Evolutionary conservation across 306 rosid species (phyloP).

Genomic region (Cicer judaicum): DNA sequence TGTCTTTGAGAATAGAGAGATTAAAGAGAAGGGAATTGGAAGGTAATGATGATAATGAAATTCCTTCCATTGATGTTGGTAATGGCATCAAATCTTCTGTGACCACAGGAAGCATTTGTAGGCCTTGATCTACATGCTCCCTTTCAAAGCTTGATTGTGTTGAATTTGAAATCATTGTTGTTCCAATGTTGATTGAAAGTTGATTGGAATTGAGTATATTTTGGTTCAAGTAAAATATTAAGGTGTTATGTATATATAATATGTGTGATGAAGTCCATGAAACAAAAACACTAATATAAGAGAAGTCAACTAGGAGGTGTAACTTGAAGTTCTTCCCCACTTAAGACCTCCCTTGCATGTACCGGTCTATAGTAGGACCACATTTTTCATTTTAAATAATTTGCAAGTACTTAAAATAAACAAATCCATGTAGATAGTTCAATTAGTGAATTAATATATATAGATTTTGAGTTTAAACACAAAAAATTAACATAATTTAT

Average conservation of each 20-base stretch:
- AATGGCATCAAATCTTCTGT: constrained; percentile 41
- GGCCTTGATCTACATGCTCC: constrained; percentile 32
- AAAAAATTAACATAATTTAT: no score
- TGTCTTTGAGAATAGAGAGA: constrained; percentile 75
- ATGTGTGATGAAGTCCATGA: no score
- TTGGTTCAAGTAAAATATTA: background rate
- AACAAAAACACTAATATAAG: no score
- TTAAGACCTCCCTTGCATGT: constrained; percentile 74
- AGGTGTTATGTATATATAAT: background rate
- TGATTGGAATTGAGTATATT: constrained; percentile 16
- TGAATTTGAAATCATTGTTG: constrained; percentile 54
- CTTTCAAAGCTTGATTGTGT: constrained; percentile 43
- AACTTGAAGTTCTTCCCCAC: constrained; percentile 58
- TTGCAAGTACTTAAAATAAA: constrained; percentile 12
- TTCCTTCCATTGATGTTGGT: constrained; percentile 41
- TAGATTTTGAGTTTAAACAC: no score
- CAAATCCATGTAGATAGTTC: background rate
- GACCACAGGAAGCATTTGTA: constrained; percentile 42
- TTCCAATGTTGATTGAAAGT: background rate
- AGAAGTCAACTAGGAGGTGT: constrained; percentile 60
- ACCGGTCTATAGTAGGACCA: constrained; percentile 46
- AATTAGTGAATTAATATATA: no score
- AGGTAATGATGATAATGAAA: constrained; percentile 43
- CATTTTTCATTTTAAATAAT: constrained; percentile 32
- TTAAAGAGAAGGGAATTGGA: constrained; percentile 64